Percentiles rank a stretch among this genome's conserved stretches.
Evolutionary conservation across 305 asterid genomes (phyloP).

Genomic region (Euphrasia arctica): DNA sequence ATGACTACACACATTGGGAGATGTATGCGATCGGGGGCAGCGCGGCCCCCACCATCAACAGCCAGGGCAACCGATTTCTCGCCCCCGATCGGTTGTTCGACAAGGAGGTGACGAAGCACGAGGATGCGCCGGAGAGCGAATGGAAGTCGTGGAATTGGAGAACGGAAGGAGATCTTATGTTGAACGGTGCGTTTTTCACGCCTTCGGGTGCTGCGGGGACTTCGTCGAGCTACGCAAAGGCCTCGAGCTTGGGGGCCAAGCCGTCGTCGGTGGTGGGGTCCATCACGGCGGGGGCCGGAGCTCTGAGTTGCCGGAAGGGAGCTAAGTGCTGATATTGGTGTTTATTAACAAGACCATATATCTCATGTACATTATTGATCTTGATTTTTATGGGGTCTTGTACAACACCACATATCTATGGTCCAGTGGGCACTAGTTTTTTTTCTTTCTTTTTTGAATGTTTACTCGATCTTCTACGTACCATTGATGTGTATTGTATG

Average conservation of each 20-base stretch:
- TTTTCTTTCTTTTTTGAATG: not conserved
- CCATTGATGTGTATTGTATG: not conserved
- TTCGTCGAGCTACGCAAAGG: conserved; percentile 8
- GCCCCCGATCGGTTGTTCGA: not conserved
- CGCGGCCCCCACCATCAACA: conserved; percentile 2
- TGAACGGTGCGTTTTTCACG: conserved; percentile 4
- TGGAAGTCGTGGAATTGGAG: conserved; percentile 4
- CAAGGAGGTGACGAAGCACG: conserved; percentile 8
- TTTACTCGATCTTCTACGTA: not conserved
- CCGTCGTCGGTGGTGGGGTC: not conserved
- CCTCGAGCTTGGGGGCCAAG: conserved; percentile 11
- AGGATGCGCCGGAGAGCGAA: conserved; percentile 9
- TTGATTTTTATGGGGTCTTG: not conserved
- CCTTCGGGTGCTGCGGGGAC: not conserved
- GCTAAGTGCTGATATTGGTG: not conserved
- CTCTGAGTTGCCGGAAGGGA: conserved; percentile 7
- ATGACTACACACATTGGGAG: conserved; percentile 7
- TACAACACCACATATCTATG: not conserved
- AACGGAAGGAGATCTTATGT: not conserved
- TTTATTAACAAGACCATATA: not conserved
- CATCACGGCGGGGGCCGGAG: not conserved
- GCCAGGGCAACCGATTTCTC: not conserved
- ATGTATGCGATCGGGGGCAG: conserved; percentile 12
- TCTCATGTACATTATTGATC: not conserved
- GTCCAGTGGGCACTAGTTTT: not conserved